Percentiles rank a stretch among this genome's conserved stretches.
phyloP scores from a whole-genome alignment of 495 filamentous ascomycete genomes.

The Penicillium samsonianum region DNA sequence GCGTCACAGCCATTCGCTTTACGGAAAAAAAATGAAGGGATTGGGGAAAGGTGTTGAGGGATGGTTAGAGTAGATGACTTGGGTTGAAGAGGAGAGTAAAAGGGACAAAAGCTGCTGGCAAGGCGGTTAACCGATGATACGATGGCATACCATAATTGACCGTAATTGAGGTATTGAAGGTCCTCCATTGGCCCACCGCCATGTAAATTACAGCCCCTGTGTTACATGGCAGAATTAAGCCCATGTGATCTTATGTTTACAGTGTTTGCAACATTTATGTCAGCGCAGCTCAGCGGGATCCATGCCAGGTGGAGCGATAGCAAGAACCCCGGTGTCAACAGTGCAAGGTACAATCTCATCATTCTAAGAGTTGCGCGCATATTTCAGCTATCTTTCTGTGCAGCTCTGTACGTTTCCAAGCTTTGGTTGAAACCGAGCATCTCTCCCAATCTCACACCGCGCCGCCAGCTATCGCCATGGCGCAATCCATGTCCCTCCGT shows the following conservation, averaged over 20 bases:
- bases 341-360: background rate
- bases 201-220: conserved; percentile 14
- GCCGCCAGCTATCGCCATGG: conserved; percentile 56
- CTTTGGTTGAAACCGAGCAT: conserved; percentile 19
- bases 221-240: conserved; percentile 3
- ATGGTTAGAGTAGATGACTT: conserved; percentile 25
- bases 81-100: conserved; percentile 22
- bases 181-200: background rate
- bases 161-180: background rate
- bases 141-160: background rate
- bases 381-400: background rate
- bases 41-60: conserved; percentile 22
- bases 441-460: conserved; percentile 6
- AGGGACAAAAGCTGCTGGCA: conserved; percentile 17
- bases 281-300: conserved; percentile 14
- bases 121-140: conserved; percentile 10
- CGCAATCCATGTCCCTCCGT: conserved; percentile 75
- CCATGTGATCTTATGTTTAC: conserved; percentile 28
- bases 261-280: conserved; percentile 26
- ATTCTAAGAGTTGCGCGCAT: conserved; percentile 5
- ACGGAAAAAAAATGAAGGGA: conserved; percentile 37
- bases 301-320: conserved; percentile 23
- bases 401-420: conserved; percentile 26
- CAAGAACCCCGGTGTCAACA: conserved; percentile 21
- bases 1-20: conserved; percentile 50